A percentile compares a stretch with the other conserved stretches of the same genome.
Conservation (phyloP, 2,329 filamentous ascomycete species). For the Beauveria medogensis region DNA sequence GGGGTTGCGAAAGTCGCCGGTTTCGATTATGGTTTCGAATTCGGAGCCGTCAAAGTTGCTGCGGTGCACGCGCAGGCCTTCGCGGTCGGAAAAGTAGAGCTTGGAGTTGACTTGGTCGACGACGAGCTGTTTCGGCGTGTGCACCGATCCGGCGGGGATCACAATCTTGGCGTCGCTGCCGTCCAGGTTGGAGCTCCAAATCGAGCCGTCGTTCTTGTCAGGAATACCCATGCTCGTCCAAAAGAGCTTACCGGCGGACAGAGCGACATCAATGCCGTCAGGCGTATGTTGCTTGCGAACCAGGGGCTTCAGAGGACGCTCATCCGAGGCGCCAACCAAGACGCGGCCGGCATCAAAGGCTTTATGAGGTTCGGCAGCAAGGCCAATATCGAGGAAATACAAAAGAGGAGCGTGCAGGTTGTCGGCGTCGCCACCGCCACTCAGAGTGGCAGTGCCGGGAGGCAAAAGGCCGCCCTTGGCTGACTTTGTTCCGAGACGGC, state of each 20-base stretch:
- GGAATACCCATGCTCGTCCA: constrained; percentile 43
- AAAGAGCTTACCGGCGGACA: constrained; percentile 29
- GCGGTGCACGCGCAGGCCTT: constrained; percentile 33
- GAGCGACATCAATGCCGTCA: constrained; percentile 36
- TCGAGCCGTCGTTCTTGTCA: constrained; percentile 30
- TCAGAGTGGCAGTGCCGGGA: constrained; percentile 13
- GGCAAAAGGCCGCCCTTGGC: constrained; percentile 32
- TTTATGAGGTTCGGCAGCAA: constrained; percentile 11
- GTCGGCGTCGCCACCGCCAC: not conserved
- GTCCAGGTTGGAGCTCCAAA: constrained; percentile 39
- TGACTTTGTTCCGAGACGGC: constrained; percentile 38
- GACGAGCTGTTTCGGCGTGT: constrained; percentile 42
- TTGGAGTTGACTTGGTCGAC: constrained; percentile 22
- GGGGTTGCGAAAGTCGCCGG: constrained; percentile 18
- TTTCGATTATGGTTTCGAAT: constrained; percentile 33
- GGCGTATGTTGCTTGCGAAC: constrained; percentile 25
- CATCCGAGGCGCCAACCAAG: constrained; percentile 14
- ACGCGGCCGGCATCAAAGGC: constrained; percentile 13
- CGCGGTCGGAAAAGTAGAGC: constrained; percentile 36
- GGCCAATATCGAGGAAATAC: constrained; percentile 23
- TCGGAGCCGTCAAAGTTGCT: constrained; percentile 31
- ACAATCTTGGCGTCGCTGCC: constrained; percentile 37
- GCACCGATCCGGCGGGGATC: constrained; percentile 32
- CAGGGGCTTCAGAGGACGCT: constrained; percentile 12
- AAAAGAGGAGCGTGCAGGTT: constrained; percentile 13